Conservation (phyloP, 306 rosid species). For the Citrullus colocynthis region DNA sequence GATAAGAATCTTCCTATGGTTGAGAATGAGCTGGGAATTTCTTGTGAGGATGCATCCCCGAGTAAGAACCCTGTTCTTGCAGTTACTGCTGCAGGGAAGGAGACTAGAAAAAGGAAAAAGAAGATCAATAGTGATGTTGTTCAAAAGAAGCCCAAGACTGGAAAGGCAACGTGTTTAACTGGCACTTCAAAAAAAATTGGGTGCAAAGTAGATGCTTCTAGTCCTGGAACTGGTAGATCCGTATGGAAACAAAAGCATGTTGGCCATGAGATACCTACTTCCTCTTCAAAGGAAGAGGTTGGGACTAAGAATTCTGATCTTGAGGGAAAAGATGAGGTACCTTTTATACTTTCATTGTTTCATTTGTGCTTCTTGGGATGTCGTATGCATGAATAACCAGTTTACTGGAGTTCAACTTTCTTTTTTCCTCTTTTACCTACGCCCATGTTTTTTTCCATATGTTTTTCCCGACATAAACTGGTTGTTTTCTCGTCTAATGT, state of each 20-base stretch:
- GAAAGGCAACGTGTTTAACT: conserved; percentile 40
- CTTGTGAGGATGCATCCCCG: conserved; percentile 29
- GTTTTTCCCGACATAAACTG: neutral
- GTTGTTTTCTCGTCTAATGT: neutral
- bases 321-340: conserved; percentile 64
- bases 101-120: conserved; percentile 55
- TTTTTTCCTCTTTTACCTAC: neutral
- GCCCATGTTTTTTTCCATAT: neutral
- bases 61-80: conserved; percentile 61
- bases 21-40: conserved; percentile 34
- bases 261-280: conserved; percentile 31
- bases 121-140: conserved; percentile 25
- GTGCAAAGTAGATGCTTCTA: conserved; percentile 18
- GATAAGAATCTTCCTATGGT: conserved; percentile 30
- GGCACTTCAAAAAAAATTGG: conserved; percentile 29
- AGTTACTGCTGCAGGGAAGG: conserved; percentile 33
- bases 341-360: neutral
- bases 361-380: conserved; percentile 1
- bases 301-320: conserved; percentile 39
- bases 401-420: neutral
- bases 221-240: conserved; percentile 36
- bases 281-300: conserved; percentile 33
- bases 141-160: conserved; percentile 58
- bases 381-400: neutral
- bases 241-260: conserved; percentile 54